phyloP scores from a whole-genome alignment of 257 asterid genomes.

The Fraxinus anomala region DNA sequence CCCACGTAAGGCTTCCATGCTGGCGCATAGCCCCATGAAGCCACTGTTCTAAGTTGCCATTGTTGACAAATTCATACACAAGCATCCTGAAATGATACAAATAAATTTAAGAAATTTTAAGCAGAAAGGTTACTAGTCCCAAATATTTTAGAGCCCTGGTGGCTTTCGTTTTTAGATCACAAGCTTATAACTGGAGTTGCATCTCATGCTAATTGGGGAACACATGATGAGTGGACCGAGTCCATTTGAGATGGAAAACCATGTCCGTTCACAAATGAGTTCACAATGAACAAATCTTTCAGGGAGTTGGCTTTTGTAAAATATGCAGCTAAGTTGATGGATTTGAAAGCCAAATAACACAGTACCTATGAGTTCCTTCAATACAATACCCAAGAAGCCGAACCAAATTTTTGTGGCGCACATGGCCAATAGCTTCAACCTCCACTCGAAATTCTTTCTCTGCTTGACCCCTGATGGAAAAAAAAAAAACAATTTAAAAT shows the following conservation, averaged over 20 bases:
- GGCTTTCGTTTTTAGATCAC: neutral
- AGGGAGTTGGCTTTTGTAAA: neutral
- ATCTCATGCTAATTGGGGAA: neutral
- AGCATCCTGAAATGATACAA: conserved; percentile 51
- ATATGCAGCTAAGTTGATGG: neutral
- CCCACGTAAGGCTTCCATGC: conserved; percentile 92
- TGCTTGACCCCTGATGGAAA: conserved; percentile 79
- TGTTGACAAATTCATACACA: conserved; percentile 87
- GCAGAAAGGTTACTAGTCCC: neutral
- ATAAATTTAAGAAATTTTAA: conserved; percentile 14
- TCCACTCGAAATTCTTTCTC: conserved; percentile 92
- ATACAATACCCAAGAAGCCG: conserved; percentile 93
- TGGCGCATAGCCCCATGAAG: conserved; percentile 97
- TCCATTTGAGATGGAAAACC: neutral
- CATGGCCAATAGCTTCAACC: conserved; percentile 97
- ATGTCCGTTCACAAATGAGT: neutral
- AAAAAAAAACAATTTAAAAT: neutral
- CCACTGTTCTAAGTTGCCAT: conserved; percentile 96
- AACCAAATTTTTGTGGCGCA: conserved; percentile 93
- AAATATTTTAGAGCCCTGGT: conserved; percentile 9
- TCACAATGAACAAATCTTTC: neutral
- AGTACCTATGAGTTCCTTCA: conserved; percentile 97
- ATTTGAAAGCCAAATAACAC: neutral
- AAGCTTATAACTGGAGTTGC: neutral
- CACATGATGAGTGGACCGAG: neutral